Evolutionary conservation across 1,284 basidiomycete species (phyloP), one percentile per base, ranked within the genome.

Genomic region (Microstroma glucosiphilum): DNA sequence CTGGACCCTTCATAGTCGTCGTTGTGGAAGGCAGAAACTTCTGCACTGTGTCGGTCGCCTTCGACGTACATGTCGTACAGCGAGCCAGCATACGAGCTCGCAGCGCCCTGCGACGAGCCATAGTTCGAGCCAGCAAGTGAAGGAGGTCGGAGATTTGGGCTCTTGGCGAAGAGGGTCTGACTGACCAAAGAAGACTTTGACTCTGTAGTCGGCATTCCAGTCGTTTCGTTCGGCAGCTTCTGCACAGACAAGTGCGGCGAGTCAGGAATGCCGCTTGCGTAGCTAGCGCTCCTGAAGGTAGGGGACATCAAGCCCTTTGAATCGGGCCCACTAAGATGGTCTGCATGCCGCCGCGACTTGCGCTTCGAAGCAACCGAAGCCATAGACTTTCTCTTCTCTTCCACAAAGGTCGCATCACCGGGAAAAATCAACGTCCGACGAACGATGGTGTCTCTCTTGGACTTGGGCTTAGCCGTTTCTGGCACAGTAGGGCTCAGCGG

Each of bases 341-440:
- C 51, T 25, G 2, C 13, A 25, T 54, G n/a, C 21, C 21, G 51
- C 9, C 61, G 57, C 21, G 70, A 72, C 40, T 69, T 72, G 57
- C 68, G 70, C 40, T 49, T 61, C 7, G 70, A 69, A 12, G 51
- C 56, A 6, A 58, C 56, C 13, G 69, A 66, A 26, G 21, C 25
- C 21, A 54, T 21, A 25, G 21, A 26, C 21, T 25, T 19, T 6
- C 51, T 6, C 25, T 54, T 21, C 51, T 54, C 51, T 6, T 54
- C 51, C 6, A 21, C 15, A 26, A 26, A 21, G 19, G 51, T 25
- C 13, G 51, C 51, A 23, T 54, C 51, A 8, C 69, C 59, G 6
- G 73, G 70, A 48, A 75, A 67, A 59, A 75, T 75, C 66, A 75
- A 68, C 51, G 73, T 75, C 11, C 73, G 46, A 8, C 73, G 70